These are phyloP conservation scores for Trichoderma harzianum DNA, from an alignment of 2,329 filamentous ascomycete species.

Conservation along the genomic window DNA sequence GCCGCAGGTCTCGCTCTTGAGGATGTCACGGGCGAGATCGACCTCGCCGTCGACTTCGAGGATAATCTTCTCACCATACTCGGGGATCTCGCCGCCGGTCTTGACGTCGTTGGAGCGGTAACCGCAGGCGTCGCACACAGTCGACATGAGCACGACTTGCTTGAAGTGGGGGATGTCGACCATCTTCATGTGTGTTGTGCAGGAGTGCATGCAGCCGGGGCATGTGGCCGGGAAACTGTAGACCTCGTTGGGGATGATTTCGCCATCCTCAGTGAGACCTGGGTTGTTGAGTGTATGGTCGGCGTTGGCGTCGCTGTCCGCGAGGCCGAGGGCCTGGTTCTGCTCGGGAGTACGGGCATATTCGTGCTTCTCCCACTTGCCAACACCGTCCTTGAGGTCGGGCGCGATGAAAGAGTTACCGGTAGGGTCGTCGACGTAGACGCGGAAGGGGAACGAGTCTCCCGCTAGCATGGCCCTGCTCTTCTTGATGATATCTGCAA, in stretches of 20 bases:
- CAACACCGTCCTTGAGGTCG: constrained; percentile 71
- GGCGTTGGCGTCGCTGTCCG: constrained; percentile 56
- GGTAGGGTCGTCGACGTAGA: constrained; percentile 84
- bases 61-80: constrained; percentile 78
- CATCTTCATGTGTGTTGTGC: constrained; percentile 97
- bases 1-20: constrained; percentile 91
- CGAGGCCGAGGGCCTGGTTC: constrained; percentile 79
- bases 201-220: constrained; percentile 82
- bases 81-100: constrained; percentile 89
- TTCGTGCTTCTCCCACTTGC: constrained; percentile 84
- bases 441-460: constrained; percentile 77
- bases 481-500: constrained; percentile 71
- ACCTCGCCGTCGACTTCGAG: constrained; percentile 64
- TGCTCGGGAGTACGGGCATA: constrained; percentile 81
- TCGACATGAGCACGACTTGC: constrained; percentile 94
- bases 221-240: constrained; percentile 91
- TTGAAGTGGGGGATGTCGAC: constrained; percentile 98
- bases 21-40: constrained; percentile 86
- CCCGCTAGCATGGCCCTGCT: constrained; percentile 75
- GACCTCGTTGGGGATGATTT: constrained; percentile 89
- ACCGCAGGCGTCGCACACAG: constrained; percentile 85
- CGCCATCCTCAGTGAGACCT: constrained; percentile 54
- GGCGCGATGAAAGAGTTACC: constrained; percentile 98
- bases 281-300: constrained; percentile 47
- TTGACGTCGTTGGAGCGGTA: constrained; percentile 97